Base-by-base conservation (phyloP, 1,284 basidiomycete genomes). In the Moesziomyces sp. region DNA sequence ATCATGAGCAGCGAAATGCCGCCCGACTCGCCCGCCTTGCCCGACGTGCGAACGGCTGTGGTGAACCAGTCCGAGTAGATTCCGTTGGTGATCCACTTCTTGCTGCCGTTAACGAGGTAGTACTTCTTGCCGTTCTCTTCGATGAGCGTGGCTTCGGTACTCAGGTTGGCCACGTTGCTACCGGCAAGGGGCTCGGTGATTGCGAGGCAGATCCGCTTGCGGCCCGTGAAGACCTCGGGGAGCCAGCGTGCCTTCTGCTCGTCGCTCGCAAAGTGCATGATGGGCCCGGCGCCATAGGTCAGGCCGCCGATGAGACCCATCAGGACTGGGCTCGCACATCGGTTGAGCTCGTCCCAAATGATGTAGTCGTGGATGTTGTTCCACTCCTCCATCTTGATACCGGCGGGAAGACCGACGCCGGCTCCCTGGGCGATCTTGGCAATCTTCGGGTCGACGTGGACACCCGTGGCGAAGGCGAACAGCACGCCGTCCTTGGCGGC, bases 51-150 rank as follows among this genome's bases (percentile, higher is more conserved):
- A 11, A 85, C 84, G 0, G 83, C 81, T 3, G 80, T 82, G n/a
- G 79, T 82, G 52, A 80, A 79, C 38, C 54, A 78, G 60, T 78
- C 81, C 23, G 78, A 77, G 46, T 80, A 84, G 60, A 84, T 83
- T 30, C 80, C 78, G 50, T 79, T 70, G 14, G 83, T 85, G 68
- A 84, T 84, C 83, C 80, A 81, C 60, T 84, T 84, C 66, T 85
- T 85, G 60, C 42, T 54, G 6, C 84, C 85, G 43, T 82, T 85
- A 61, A 85, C 84, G 23, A 85, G 73, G 77, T 85, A 85, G 53
- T 78, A 75, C 76, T 81, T 77, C 13, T 68, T 60, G 10, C 70
- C 70, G 23, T 83, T 80, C 46, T 84, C 83, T 13, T 74, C 66
- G 18, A 77, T 77, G 58, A 80, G 77, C 46, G 55, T 72, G 3